These are phyloP conservation scores for Candida verbasci DNA, from an alignment of 805 yeast species.

Conservation along the genomic window DNA sequence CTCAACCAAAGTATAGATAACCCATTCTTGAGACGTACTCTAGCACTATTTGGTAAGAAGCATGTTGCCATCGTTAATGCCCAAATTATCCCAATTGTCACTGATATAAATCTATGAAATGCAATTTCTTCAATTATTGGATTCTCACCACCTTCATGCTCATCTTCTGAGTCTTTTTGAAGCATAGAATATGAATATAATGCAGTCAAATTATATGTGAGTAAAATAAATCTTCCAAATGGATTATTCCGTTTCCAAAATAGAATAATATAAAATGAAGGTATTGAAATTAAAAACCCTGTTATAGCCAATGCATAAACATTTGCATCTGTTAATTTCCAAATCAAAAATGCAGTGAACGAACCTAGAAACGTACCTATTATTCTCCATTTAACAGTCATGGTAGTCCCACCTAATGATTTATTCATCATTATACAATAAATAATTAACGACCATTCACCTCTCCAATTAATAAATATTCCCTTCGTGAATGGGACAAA, in stretches of 20 bases:
- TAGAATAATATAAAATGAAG: conserved; percentile 55
- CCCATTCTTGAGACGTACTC: conserved; percentile 61
- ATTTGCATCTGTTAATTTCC: conserved; percentile 57
- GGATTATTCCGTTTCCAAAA: conserved; percentile 62
- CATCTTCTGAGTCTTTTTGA: conserved; percentile 51
- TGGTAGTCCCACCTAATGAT: conserved; percentile 78
- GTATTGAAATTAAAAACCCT: conserved; percentile 45
- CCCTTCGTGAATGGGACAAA: conserved; percentile 53
- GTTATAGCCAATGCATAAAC: conserved; percentile 45
- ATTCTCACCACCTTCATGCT: conserved; percentile 63
- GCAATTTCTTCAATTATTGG: conserved; percentile 75
- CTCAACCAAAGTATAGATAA: conserved; percentile 70
- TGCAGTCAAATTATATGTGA: conserved; percentile 76
- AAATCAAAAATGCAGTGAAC: conserved; percentile 50
- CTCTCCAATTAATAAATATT: conserved; percentile 60
- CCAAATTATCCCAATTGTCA: conserved; percentile 70
- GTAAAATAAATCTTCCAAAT: conserved; percentile 63
- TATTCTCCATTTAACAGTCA: conserved; percentile 71
- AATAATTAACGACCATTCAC: conserved; percentile 83
- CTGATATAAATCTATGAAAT: conserved; percentile 70
- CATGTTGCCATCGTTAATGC: conserved; percentile 65
- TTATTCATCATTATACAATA: conserved; percentile 82
- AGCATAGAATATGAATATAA: conserved; percentile 69
- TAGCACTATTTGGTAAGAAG: conserved; percentile 72
- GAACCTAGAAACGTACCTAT: conserved; percentile 77